Evolutionary conservation across 106 monocot genomes (phyloP), one percentile per base, ranked within the genome.

Genomic region (Narthecium ossifragum): DNA sequence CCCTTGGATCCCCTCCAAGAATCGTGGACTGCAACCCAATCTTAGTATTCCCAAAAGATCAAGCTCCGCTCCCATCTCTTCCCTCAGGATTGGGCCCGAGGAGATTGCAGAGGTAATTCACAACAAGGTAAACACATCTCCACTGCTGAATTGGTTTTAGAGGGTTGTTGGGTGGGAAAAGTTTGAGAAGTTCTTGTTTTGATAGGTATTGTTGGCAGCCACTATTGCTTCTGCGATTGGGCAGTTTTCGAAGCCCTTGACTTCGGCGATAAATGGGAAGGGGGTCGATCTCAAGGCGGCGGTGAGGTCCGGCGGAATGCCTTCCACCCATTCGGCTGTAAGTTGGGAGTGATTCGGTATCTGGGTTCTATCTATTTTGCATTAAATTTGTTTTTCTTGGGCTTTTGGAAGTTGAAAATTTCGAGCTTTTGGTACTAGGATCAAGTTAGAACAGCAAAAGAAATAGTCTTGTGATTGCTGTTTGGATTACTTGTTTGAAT

Each of bases 251-350:
- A 86, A 86, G 66, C 70, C 78, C 2, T 49, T 86, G 15, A 71
- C 78, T 11, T 58, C 48, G 18, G 75, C 78, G 0, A 34, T 63
- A 28, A 51, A 26, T 28, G 73, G 81, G 26, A 34, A 67, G 23
- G 70, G 71, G 9, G 11, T 86, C 32, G 77, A 81, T 63, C 61
- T 59, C 12, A 67, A 37, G 64, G 67, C 74, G 2, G 63, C 71
- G 26, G 31, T 81, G 46, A 69, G 73, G 5, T 59, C 85, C 21
- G 85, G 85, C 25, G 80, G 85, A 15, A 85, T 85, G 80, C 85
- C 85, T 17, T 86, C 77, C 8, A 74, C 73, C 23, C 85, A 86
- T 70, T 77, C 85, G 6, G 70, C 85, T 39, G 85, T 85, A 57
- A n/a, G n/a, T n/a, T 51, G 73, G 59, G 11, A 40, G 31, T 21